Evolutionary conservation across 228 moss, liverwort and hornwort species (phyloP), one percentile per base, ranked within the genome.

Genomic region (Sphagnum fallax): DNA sequence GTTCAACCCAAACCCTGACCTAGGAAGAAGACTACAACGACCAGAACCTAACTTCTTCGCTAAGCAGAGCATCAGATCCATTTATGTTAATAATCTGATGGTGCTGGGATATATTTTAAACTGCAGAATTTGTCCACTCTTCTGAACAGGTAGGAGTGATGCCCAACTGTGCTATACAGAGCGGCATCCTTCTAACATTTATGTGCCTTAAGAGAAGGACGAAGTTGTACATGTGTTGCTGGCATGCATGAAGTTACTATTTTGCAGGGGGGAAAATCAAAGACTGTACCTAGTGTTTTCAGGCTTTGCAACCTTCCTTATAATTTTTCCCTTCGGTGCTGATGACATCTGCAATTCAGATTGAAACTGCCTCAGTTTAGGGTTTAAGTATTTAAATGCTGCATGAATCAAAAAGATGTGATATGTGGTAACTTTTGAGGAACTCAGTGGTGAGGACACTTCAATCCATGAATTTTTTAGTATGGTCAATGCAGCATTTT

Each of bases 311-410:
- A 80, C 9, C 71, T 94, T 94, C 49, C 79, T 82, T 65, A 78
- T 85, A 68, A 98, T 81, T 72, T 86, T 89, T 32, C 91, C 98
- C 77, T 89, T 94, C 0, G 98, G 98, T 67, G 98, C 91, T 5
- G 92, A 76, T 66, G 98, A 83, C 83, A 98, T 75, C 82, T 89
- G 71, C 74, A 74, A 60, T 61, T 69, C 48, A 58, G 14, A 58
- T 32, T 14, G 32, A 32, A 32, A 2, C 32, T 3, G 32, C 32
- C 32, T 32, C 32, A 32, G 32, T 32, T 32, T 0, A 32, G 2
- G 32, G 32, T 32, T 32, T 0, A 32, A 32, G 32, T 32, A 32
- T 32, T 32, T 32, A 1, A 32, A 32, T 32, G 32, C 2, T 32
- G 32, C 32, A 32, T 32, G 32, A 32, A 32, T 32, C 32, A 32